phyloP scores from a whole-genome alignment of 2,329 filamentous ascomycete genomes.

The Fonsecaea pedrosoi region DNA sequence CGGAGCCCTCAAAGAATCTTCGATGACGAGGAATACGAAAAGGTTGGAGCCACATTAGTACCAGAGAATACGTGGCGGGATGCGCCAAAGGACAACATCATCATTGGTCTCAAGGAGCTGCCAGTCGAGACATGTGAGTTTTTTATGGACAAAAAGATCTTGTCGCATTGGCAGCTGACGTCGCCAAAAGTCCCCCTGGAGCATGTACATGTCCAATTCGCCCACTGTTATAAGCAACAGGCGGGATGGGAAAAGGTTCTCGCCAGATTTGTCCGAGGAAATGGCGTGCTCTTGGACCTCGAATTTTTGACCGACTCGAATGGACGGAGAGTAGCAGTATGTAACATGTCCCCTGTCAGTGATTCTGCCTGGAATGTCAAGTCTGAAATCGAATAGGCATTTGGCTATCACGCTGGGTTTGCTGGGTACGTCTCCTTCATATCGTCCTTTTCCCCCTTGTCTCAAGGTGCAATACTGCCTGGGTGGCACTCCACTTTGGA shows the following conservation, averaged over 20 bases:
- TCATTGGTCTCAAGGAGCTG: constrained; percentile 79
- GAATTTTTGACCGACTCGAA: constrained; percentile 80
- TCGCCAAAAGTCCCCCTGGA: constrained; percentile 63
- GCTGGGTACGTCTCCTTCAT: constrained; percentile 50
- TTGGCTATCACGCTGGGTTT: constrained; percentile 74
- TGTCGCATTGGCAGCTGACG: constrained; percentile 11
- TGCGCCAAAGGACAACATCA: constrained; percentile 70
- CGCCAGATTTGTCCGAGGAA: constrained; percentile 74
- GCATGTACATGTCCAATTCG: constrained; percentile 74
- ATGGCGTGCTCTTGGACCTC: constrained; percentile 79
- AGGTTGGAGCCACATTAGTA: constrained; percentile 70
- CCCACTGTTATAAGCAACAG: constrained; percentile 78
- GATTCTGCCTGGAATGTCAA: constrained; percentile 16
- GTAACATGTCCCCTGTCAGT: constrained; percentile 6
- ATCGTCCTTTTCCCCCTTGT: neutral
- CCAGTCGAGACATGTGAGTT: constrained; percentile 63
- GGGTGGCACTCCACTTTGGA: neutral
- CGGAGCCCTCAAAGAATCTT: constrained; percentile 68
- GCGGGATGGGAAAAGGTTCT: constrained; percentile 79
- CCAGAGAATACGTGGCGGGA: constrained; percentile 71
- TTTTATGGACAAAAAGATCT: constrained; percentile 17
- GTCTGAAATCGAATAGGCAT: constrained; percentile 42
- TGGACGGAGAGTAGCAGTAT: constrained; percentile 61
- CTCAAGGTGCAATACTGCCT: neutral
- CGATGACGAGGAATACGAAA: constrained; percentile 62